Conservation (phyloP, 768 basidiomycete species). For the Chalciporus piperatus region DNA sequence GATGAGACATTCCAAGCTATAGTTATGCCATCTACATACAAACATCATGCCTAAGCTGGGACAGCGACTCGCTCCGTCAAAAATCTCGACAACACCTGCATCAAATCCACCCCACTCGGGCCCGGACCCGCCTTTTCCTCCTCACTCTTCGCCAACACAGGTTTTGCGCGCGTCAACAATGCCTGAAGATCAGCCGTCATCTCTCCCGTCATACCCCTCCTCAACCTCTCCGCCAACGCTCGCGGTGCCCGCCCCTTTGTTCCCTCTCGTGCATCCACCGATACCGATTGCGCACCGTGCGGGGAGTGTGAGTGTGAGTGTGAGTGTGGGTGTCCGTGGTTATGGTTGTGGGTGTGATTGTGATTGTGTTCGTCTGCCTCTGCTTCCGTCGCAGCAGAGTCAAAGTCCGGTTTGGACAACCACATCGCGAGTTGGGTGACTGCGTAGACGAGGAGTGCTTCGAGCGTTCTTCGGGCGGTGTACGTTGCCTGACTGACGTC, state of each 20-base stretch:
- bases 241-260: constrained; percentile 41
- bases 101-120: constrained; percentile 47
- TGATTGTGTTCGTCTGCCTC: constrained; percentile 43
- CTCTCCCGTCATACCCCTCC: constrained; percentile 79
- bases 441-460: constrained; percentile 65
- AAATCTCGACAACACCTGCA: constrained; percentile 58
- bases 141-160: constrained; percentile 60
- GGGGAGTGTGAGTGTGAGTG: too few species aligned
- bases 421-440: constrained; percentile 79
- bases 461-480: constrained; percentile 61
- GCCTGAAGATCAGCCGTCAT: constrained; percentile 70
- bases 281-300: not conserved
- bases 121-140: constrained; percentile 36
- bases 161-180: constrained; percentile 62
- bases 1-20: too few species aligned
- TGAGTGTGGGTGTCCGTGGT: not conserved
- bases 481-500: constrained; percentile 56
- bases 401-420: constrained; percentile 71
- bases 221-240: constrained; percentile 59
- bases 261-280: constrained; percentile 18
- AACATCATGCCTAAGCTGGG: constrained; percentile 29
- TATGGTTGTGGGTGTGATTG: constrained; percentile 1
- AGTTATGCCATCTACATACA: constrained; percentile 1
- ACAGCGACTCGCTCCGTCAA: constrained; percentile 58
- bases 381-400: constrained; percentile 38